Conservation (phyloP, 2,329 filamentous ascomycete species). For the Phaeosphaeria sp. region DNA sequence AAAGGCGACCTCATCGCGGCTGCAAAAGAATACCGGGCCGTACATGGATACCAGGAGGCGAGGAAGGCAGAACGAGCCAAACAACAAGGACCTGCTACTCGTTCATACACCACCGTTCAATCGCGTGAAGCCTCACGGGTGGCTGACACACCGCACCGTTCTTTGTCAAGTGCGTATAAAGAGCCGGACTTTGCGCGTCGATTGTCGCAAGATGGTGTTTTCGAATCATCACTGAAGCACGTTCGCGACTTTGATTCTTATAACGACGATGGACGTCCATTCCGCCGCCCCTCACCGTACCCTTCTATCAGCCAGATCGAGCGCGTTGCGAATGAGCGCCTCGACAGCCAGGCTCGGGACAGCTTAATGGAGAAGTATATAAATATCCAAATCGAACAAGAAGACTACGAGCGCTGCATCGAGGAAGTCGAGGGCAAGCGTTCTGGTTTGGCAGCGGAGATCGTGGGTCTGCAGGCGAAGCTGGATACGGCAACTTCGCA, state of each 20-base stretch:
- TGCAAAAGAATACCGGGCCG: slow-evolving; percentile 1
- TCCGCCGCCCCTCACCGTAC: background rate
- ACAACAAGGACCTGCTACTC: background rate
- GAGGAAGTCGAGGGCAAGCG: background rate
- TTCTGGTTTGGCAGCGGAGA: background rate
- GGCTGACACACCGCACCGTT: too few relatives aligned
- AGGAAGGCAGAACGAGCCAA: background rate
- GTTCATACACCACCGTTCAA: background rate
- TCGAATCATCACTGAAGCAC: too few relatives aligned
- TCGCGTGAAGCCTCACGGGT: background rate
- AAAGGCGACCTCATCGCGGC: background rate
- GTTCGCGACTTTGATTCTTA: too few relatives aligned
- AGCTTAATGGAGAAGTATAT: slow-evolving; percentile 8
- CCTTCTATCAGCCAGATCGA: background rate
- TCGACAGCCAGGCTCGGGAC: background rate
- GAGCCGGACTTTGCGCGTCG: background rate
- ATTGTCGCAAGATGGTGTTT: background rate
- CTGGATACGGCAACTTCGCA: background rate
- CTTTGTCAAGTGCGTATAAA: background rate
- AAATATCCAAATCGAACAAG: slow-evolving; percentile 1
- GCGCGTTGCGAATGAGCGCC: background rate
- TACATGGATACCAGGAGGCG: background rate
- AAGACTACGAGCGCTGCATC: slow-evolving; percentile 4
- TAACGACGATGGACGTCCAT: background rate
- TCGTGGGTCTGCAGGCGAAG: slow-evolving; percentile 1